These are phyloP conservation scores for Sphaerosporella brunnea DNA, from an alignment of 495 filamentous ascomycete species.

Conservation along the genomic window DNA sequence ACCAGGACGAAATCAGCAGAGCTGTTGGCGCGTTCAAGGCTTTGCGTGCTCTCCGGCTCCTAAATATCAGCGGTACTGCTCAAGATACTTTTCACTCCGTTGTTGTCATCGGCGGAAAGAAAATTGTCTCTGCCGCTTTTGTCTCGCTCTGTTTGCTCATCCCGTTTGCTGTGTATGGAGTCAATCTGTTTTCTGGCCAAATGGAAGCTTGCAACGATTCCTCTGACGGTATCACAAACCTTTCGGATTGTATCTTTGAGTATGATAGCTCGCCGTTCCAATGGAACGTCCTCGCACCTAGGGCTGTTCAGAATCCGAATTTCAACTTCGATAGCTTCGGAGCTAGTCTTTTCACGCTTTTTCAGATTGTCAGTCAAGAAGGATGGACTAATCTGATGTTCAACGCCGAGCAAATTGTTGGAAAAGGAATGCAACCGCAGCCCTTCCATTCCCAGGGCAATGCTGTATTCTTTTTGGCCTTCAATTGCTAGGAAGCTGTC, in stretches of 20 bases:
- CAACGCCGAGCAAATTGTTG: conserved; percentile 65
- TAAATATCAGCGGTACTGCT: conserved; percentile 93
- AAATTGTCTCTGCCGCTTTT: conserved; percentile 72
- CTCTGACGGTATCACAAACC: conserved; percentile 34
- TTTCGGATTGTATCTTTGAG: conserved; percentile 68
- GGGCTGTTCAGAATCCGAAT: conserved; percentile 59
- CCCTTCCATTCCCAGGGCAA: conserved; percentile 57
- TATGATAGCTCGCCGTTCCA: conserved; percentile 56
- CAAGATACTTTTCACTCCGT: conserved; percentile 93
- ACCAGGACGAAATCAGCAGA: conserved; percentile 64
- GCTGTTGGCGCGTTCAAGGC: conserved; percentile 96
- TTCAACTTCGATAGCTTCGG: conserved; percentile 93
- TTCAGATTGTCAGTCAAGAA: conserved; percentile 98
- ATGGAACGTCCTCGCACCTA: conserved; percentile 70
- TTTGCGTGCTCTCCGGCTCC: conserved; percentile 72
- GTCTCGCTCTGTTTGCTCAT: conserved; percentile 89
- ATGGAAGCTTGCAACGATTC: conserved; percentile 67
- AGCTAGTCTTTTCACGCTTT: conserved; percentile 80
- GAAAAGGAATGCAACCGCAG: conserved; percentile 47
- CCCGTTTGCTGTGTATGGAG: conserved; percentile 85
- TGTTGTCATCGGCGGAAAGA: conserved; percentile 81
- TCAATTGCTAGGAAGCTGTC: conserved; percentile 90
- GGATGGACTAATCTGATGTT: conserved; percentile 90
- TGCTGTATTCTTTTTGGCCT: conserved; percentile 82
- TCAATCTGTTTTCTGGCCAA: conserved; percentile 81